Base-by-base conservation (phyloP, 306 rosid genomes). In the Lithocarpus polystachyus region DNA sequence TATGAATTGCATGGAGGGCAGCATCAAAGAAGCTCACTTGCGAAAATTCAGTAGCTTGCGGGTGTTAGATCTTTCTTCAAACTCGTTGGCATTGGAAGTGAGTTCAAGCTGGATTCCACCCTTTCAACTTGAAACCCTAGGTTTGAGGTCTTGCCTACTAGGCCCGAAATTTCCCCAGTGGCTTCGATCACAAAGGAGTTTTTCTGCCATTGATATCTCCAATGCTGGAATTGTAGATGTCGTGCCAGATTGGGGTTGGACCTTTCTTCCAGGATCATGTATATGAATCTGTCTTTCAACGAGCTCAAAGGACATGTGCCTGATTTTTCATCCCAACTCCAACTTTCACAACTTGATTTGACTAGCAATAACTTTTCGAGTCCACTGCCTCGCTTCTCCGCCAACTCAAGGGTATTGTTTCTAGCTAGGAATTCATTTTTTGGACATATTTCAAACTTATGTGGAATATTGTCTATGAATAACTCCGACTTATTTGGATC, bases 161-260 rank as follows among this genome's bases (percentile, higher is more conserved):
- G 84, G 77, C 17, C 81, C 68, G 67, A 29, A 40, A 54, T 82
- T 82, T 62, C 78, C 85, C 35, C 64, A n/a, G 3, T 82, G 81
- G 81, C 28, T 82, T 64, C 69, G 56, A 71, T 26, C 78, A 1
- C 85, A 76, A 35, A 82, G 53, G 40, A 71, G 18, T 18, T 76
- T 76, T 3, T 53, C 69, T 10, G 5, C 62, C 62, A 24, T 82
- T 35, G 74, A 72, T 54, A 5, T 82, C 10, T 76, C 85, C 19
- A 0, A 62, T 18, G 33, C 68, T 4, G 7, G n/a, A 19, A 64
- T 82, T 37, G 62, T 20, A 0, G 78, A 31, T 62, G 19, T 13
- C 0, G 71, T 82, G 56, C 85, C 85, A 53, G 18, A 61, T 23
- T 82, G 85, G 85, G 76, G 76, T 76, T 82, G 85, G 81, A n/a